Conservation (phyloP, 2,329 filamentous ascomycete genomes). For the Beauveria brongniartii region DNA sequence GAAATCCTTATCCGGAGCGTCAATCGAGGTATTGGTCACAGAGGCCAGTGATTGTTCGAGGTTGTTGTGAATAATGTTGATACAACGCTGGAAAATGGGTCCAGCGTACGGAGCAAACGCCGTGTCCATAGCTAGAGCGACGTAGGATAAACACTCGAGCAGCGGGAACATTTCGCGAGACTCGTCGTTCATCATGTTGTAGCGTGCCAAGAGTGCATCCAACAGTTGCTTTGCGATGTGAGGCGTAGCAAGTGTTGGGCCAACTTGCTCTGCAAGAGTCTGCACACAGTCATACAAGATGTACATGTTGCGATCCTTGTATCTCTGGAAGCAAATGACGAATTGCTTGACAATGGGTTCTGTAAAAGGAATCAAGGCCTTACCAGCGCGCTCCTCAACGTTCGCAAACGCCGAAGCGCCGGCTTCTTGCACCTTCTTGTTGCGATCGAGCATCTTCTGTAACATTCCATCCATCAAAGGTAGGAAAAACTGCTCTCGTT, state of each 20-base stretch:
- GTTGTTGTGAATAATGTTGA: conserved; percentile 86
- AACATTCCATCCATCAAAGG: conserved; percentile 97
- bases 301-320: conserved; percentile 99
- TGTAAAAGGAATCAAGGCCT: conserved; percentile 74
- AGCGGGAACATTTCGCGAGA: conserved; percentile 91
- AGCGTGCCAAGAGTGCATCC: conserved; percentile 83
- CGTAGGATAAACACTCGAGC: conserved; percentile 92
- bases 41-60: conserved; percentile 72
- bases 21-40: conserved; percentile 57
- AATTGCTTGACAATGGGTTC: conserved; percentile 87
- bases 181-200: conserved; percentile 78
- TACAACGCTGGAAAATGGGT: conserved; percentile 80
- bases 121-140: conserved; percentile 76
- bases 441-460: conserved; percentile 88
- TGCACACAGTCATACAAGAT: conserved; percentile 98
- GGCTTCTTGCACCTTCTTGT: conserved; percentile 97
- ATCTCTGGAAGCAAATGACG: conserved; percentile 83
- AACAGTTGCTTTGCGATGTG: conserved; percentile 80
- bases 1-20: conserved; percentile 92
- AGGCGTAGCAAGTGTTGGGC: conserved; percentile 68
- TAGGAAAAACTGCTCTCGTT: conserved; percentile 75
- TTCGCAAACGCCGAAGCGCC: conserved; percentile 94
- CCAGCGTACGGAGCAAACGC: conserved; percentile 77
- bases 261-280: conserved; percentile 87
- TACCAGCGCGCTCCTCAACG: conserved; percentile 85